Evolutionary conservation across 2,329 filamentous ascomycete species (phyloP).

Genomic region (Cercospora canescens): DNA sequence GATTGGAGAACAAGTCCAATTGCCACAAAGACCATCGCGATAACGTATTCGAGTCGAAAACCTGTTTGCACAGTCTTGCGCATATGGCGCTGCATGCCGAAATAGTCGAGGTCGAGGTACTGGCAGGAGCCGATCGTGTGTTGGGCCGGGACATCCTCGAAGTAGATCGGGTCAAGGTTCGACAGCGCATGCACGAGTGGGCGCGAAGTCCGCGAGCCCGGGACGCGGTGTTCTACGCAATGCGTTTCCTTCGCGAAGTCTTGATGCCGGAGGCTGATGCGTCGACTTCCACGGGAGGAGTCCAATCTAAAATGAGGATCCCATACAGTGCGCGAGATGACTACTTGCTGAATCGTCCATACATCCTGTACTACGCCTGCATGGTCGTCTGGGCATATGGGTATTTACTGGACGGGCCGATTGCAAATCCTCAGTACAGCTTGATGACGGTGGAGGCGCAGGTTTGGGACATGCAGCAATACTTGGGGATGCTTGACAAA

Average conservation of each 20-base stretch:
- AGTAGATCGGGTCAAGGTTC: slow-evolving; percentile 76
- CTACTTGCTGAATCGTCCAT: slow-evolving; percentile 84
- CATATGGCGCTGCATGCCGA: slow-evolving; percentile 99
- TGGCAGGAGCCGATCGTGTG: slow-evolving; percentile 80
- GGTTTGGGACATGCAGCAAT: slow-evolving; percentile 75
- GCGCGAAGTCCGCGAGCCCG: slow-evolving; percentile 82
- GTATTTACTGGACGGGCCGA: slow-evolving; percentile 80
- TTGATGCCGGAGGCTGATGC: slow-evolving; percentile 58
- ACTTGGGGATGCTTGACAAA: slow-evolving; percentile 70
- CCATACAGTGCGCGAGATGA: slow-evolving; percentile 83
- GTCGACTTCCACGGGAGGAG: slow-evolving; percentile 7
- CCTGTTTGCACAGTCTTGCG: slow-evolving; percentile 86
- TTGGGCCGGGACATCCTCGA: slow-evolving; percentile 82
- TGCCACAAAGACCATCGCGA: slow-evolving; percentile 53
- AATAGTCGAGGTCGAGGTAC: slow-evolving; percentile 96
- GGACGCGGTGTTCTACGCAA: slow-evolving; percentile 88
- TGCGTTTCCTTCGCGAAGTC: slow-evolving; percentile 86
- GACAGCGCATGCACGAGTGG: slow-evolving; percentile 89
- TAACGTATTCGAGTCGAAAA: slow-evolving; percentile 82
- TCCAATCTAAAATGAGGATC: slow-evolving; percentile 40
- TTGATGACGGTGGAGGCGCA: slow-evolving; percentile 65
- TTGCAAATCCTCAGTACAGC: slow-evolving; percentile 38
- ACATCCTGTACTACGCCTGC: slow-evolving; percentile 91
- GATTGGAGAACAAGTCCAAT: slow-evolving; percentile 30
- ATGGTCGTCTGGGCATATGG: slow-evolving; percentile 96